A percentile compares a stretch with the other conserved stretches of the same genome.
Evolutionary conservation across 768 basidiomycete species (phyloP).

Genomic region (Daedalea quercina): DNA sequence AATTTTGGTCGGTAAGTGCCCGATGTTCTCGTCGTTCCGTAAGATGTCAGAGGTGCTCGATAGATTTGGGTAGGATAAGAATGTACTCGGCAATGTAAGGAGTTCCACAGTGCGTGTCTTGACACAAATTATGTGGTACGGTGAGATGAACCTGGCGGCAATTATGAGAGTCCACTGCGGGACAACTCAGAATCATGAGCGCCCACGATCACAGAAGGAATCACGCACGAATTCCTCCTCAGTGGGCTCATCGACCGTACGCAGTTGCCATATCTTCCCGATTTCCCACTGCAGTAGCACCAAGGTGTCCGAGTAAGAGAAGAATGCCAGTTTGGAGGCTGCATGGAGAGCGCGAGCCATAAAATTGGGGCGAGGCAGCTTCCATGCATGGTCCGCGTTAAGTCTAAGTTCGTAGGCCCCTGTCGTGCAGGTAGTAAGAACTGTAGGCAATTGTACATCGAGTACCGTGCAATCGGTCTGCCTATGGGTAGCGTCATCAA

Average conservation of each 20-base stretch:
- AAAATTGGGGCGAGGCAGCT: slow-evolving; percentile 8
- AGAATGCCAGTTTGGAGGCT: slow-evolving; percentile 22
- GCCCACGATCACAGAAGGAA: not conserved
- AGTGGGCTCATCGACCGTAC: slow-evolving; percentile 16
- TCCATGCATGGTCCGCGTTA: not conserved
- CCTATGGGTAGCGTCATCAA: not conserved
- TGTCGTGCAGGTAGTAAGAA: not conserved
- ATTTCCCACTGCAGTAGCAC: slow-evolving; percentile 35
- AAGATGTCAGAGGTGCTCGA: not conserved
- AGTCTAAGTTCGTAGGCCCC: no score
- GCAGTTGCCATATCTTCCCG: slow-evolving; percentile 15
- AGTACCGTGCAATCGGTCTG: not conserved
- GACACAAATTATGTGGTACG: slow-evolving; percentile 42
- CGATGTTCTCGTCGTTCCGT: not conserved
- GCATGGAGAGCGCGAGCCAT: slow-evolving; percentile 12
- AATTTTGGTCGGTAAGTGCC: slow-evolving; percentile 5
- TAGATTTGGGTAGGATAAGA: not conserved
- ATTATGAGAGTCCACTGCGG: slow-evolving; percentile 37
- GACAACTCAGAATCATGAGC: not conserved
- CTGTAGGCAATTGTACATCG: not conserved
- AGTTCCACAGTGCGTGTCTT: slow-evolving; percentile 46
- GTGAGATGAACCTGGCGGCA: slow-evolving; percentile 37
- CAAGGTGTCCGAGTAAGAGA: slow-evolving; percentile 25
- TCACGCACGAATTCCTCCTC: slow-evolving; percentile 28
- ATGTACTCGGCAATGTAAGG: slow-evolving; percentile 19